Percentiles rank a stretch among this genome's conserved stretches.
Conservation (phyloP, 2,329 filamentous ascomycete genomes). For the Arthrobotrys iridis region DNA sequence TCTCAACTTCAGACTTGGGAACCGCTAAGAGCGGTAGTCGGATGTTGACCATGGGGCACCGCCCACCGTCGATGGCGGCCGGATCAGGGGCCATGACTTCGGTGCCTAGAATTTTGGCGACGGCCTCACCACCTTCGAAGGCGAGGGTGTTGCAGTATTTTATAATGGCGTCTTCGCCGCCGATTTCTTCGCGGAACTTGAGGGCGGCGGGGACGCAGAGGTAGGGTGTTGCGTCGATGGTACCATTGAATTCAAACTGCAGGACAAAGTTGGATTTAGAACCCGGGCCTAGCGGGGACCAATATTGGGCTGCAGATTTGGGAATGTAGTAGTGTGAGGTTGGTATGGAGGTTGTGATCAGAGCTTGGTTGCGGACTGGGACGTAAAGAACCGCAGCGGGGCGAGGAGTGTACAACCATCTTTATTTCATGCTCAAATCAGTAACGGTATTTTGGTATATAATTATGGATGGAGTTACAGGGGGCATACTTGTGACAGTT, state of each 20-base stretch:
- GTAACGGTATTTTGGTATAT: constrained; percentile 34
- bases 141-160: constrained; percentile 73
- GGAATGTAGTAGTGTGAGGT: constrained; percentile 82
- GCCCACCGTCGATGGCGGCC: constrained; percentile 18
- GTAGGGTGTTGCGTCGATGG: constrained; percentile 76
- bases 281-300: constrained; percentile 63
- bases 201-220: constrained; percentile 77
- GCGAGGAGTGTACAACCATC: constrained; percentile 83
- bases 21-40: constrained; percentile 22
- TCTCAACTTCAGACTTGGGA: constrained; percentile 50
- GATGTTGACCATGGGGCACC: constrained; percentile 44
- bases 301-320: constrained; percentile 48
- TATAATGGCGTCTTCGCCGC: constrained; percentile 77
- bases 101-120: constrained; percentile 74
- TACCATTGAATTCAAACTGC: constrained; percentile 78
- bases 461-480: constrained; percentile 38
- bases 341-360: constrained; percentile 78
- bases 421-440: too few species aligned
- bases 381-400: constrained; percentile 85
- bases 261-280: constrained; percentile 68
- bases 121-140: constrained; percentile 69
- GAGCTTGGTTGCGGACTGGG: constrained; percentile 76
- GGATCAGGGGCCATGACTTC: constrained; percentile 66
- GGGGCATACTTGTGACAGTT: constrained; percentile 78
- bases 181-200: constrained; percentile 73